phyloP scores from a whole-genome alignment of 805 yeast species.

The Sugiyamaella valdiviana region DNA sequence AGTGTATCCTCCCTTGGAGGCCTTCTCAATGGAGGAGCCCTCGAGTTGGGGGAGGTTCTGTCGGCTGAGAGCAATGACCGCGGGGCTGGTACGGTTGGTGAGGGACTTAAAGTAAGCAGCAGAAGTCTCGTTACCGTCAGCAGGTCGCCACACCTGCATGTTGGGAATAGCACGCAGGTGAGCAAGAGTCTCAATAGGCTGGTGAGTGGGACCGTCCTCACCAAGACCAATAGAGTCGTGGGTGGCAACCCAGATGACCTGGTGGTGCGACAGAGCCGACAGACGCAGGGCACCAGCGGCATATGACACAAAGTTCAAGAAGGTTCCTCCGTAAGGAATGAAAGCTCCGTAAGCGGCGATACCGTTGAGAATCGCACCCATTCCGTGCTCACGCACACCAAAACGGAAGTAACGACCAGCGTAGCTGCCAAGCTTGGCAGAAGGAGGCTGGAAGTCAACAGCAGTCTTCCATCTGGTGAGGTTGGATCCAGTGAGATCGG shows the following conservation, averaged over 20 bases:
- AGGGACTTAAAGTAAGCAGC: conserved; percentile 56
- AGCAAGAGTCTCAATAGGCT: conserved; percentile 47
- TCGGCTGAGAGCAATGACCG: conserved; percentile 68
- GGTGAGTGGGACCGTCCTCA: conserved; percentile 56
- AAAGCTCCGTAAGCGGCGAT: conserved; percentile 81
- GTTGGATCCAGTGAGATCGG: conserved; percentile 96
- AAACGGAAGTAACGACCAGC: conserved; percentile 91
- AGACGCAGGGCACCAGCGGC: conserved; percentile 50
- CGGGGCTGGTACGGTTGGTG: conserved; percentile 54
- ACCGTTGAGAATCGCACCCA: conserved; percentile 99
- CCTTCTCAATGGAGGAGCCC: conserved; percentile 88
- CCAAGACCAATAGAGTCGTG: conserved; percentile 55
- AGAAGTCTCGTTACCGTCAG: conserved; percentile 47
- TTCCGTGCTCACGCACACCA: conserved; percentile 99
- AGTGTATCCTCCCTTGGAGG: conserved; percentile 91
- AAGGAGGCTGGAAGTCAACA: conserved; percentile 86
- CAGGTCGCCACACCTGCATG: conserved; percentile 45
- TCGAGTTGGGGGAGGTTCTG: conserved; percentile 84
- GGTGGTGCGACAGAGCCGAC: conserved; percentile 42
- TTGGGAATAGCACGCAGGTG: conserved; percentile 50
- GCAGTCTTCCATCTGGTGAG: conserved; percentile 82
- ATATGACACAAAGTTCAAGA: conserved; percentile 79
- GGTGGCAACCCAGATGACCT: conserved; percentile 47
- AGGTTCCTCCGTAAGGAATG: conserved; percentile 94
- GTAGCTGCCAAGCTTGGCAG: conserved; percentile 75